Percentiles rank a stretch among this genome's conserved stretches.
These are phyloP conservation scores for Nymphaea colorata DNA, from an alignment of 164 flowering plant species.

Conservation along the genomic window DNA sequence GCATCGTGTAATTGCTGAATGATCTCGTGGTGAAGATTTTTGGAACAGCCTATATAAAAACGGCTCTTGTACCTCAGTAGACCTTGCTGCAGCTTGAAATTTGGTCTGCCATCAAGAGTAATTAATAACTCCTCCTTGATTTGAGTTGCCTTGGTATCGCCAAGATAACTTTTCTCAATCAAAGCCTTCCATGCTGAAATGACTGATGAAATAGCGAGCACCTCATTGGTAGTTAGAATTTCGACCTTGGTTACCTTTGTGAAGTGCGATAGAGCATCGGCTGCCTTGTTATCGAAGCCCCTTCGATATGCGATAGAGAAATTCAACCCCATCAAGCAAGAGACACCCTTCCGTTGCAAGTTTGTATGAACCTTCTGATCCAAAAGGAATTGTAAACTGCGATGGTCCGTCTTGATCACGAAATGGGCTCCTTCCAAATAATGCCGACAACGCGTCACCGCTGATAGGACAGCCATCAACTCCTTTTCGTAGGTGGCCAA, in stretches of 20 bases:
- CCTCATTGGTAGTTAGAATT: background rate
- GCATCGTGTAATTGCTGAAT: background rate
- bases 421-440: constrained; percentile 1
- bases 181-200: background rate
- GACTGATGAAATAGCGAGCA: background rate
- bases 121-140: background rate
- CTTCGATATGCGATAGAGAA: constrained; percentile 1
- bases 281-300: background rate
- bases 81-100: background rate
- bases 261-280: constrained; percentile 8
- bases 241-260: background rate
- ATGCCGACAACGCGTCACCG: constrained; percentile 2
- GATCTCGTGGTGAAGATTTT: background rate
- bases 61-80: background rate
- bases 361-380: background rate
- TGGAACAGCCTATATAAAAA: background rate
- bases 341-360: background rate
- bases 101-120: background rate
- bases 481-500: constrained; percentile 14
- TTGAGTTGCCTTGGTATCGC: background rate
- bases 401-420: background rate
- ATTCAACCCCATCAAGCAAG: constrained; percentile 3
- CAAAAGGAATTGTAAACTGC: background rate
- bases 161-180: constrained; percentile 2
- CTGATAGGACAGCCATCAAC: constrained; percentile 5